Conservation (phyloP, 345 rosid species). For the Salix koriyanagi region DNA sequence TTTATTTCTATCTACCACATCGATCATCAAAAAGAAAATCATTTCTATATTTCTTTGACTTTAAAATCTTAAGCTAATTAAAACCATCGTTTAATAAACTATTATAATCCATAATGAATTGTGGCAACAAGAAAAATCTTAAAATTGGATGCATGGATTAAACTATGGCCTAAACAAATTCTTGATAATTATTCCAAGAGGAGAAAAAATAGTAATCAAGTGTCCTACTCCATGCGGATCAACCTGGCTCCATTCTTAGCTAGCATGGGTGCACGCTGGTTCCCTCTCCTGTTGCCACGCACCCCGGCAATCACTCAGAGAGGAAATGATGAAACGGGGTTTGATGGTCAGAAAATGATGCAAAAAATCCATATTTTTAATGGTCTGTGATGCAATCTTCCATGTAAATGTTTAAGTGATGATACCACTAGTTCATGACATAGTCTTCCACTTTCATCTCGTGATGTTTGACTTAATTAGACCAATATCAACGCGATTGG, state of each 20-base stretch:
- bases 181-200: neutral
- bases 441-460: neutral
- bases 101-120: neutral
- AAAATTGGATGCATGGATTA: neutral
- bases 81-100: too few species aligned
- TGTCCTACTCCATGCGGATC: conserved; percentile 11
- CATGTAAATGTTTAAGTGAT: neutral
- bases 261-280: conserved; percentile 13
- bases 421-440: conserved; percentile 1
- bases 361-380: neutral
- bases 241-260: conserved; percentile 3
- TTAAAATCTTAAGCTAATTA: neutral
- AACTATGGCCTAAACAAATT: neutral
- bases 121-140: neutral
- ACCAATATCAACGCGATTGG: neutral
- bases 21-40: too few species aligned
- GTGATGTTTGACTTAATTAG: neutral
- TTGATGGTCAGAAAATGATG: neutral
- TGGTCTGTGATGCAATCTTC: conserved; percentile 23
- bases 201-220: neutral
- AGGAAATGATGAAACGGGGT: neutral
- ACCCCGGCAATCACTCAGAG: neutral
- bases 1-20: neutral
- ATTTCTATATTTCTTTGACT: too few species aligned
- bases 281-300: conserved; percentile 9